Conservation (phyloP, 768 basidiomycete genomes). For the Kwoniella newhampshirensis region DNA sequence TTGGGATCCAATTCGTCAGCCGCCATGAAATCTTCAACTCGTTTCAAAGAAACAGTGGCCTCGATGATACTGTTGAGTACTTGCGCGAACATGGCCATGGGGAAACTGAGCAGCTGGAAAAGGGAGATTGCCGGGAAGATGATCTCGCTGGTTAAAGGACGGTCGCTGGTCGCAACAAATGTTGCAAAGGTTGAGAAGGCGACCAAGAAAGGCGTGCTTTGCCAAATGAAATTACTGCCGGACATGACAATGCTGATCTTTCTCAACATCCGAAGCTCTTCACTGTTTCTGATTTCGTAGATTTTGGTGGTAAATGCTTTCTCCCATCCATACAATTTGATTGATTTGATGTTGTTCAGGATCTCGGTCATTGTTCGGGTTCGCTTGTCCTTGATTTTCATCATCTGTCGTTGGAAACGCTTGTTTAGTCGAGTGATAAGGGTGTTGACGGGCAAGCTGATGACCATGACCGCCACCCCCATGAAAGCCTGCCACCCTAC, state of each 20-base stretch:
- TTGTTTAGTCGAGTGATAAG: conserved; percentile 44
- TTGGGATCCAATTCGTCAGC: conserved; percentile 79
- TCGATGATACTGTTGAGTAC: conserved; percentile 69
- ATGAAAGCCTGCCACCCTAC: conserved; percentile 90
- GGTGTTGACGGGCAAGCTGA: conserved; percentile 56
- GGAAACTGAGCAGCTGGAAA: conserved; percentile 50
- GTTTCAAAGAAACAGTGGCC: conserved; percentile 76
- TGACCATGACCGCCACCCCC: conserved; percentile 81
- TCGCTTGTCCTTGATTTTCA: conserved; percentile 78
- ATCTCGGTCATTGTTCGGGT: conserved; percentile 80
- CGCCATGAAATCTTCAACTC: conserved; percentile 71
- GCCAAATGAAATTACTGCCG: conserved; percentile 57
- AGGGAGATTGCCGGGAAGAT: conserved; percentile 92
- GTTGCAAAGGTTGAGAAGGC: conserved; percentile 54
- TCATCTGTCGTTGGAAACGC: conserved; percentile 76
- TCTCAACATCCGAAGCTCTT: conserved; percentile 66
- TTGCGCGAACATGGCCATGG: conserved; percentile 52
- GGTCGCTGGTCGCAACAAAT: conserved; percentile 53
- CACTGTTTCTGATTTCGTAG: conserved; percentile 59
- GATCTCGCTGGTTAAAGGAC: conserved; percentile 78
- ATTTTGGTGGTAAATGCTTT: conserved; percentile 79
- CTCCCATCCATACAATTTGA: conserved; percentile 81
- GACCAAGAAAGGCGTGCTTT: conserved; percentile 51
- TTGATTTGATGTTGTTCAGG: conserved; percentile 83
- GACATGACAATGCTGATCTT: conserved; percentile 73